A percentile compares a stretch with the other conserved stretches of the same genome.
These are phyloP conservation scores for Mrakia blollopis DNA, from an alignment of 768 basidiomycete genomes.

Conservation along the genomic window DNA sequence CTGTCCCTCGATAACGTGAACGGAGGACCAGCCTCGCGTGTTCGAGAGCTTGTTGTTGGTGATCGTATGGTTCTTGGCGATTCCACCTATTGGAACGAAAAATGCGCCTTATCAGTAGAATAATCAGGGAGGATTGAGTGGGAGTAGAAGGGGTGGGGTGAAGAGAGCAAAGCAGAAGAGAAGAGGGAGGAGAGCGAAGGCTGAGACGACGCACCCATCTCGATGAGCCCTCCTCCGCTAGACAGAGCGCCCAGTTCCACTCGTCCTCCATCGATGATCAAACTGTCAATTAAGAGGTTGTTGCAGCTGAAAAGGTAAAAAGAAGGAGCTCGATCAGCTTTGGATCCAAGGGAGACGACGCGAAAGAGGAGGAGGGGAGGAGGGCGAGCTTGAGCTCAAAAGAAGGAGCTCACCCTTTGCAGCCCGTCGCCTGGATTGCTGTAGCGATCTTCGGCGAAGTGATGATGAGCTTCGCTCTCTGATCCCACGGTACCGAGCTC, in stretches of 20 bases:
- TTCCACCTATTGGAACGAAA: neutral
- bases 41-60: neutral
- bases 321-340: neutral
- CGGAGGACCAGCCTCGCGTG: neutral
- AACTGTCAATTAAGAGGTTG: neutral
- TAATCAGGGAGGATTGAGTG: too few relatives aligned
- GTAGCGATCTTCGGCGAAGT: constrained; percentile 3
- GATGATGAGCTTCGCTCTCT: constrained; percentile 1
- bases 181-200: neutral
- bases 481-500: neutral
- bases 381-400: neutral
- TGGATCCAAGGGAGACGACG: neutral
- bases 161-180: too few relatives aligned
- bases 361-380: neutral
- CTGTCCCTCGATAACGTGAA: constrained; percentile 10
- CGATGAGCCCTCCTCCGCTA: constrained; percentile 2
- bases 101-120: too few relatives aligned
- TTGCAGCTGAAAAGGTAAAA: neutral
- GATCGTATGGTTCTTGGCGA: neutral
- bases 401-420: neutral
- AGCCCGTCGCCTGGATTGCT: neutral
- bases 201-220: constrained; percentile 8
- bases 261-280: constrained; percentile 7
- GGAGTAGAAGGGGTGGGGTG: too few relatives aligned
- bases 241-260: neutral